Evolutionary conservation across 1,139 yeast genomes (phyloP), one percentile per base, ranked within the genome.

Genomic region (Pichia sp.): DNA sequence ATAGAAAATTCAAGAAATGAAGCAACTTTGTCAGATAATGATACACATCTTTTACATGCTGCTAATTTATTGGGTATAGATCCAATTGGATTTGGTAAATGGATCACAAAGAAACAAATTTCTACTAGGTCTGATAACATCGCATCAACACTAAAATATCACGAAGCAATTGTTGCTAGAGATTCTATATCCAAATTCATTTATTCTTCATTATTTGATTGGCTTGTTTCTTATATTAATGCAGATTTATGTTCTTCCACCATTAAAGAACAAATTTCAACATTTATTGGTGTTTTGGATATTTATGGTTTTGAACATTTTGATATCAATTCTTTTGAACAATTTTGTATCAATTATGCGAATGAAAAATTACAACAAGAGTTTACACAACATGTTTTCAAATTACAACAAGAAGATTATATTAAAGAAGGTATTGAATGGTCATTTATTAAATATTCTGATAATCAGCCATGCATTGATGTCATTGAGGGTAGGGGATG

Each of bases 241-340:
- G 60, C 71, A 30, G 95, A 87, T 58, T 74, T 92, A 56, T 84
- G 95, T 62, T 80, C 87, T 6, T 80, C 87, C 10, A 82, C 78
- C 38, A 78, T 82, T 35, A 36, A 66, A 25, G 71, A 72, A 39
- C 64, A 71, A 35, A 76, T 83, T 42, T 69, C 75, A 47, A 77
- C 89, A 2, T 92, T 92, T 57, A 92, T 92, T 60, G 99, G 99
- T 62, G 98, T 92, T 29, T 74, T 92, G 60, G 99, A 92, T 79
- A 92, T 92, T 57, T 90, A 90, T 63, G 98, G 98, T 26, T 92
- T 92, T 64, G 98, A 92, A 65, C 97, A 89, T 67, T 92, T 92
- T 64, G 90, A 87, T 58, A 80, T 74, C 59, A 92, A 92, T 65
- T 89, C 97, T 4, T 92, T 92, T 59, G 98, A 92, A 67, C 98